A percentile compares a stretch with the other conserved stretches of the same genome.
phyloP scores from a whole-genome alignment of 441 rosid genomes.

The Gossypium gossypioides region DNA sequence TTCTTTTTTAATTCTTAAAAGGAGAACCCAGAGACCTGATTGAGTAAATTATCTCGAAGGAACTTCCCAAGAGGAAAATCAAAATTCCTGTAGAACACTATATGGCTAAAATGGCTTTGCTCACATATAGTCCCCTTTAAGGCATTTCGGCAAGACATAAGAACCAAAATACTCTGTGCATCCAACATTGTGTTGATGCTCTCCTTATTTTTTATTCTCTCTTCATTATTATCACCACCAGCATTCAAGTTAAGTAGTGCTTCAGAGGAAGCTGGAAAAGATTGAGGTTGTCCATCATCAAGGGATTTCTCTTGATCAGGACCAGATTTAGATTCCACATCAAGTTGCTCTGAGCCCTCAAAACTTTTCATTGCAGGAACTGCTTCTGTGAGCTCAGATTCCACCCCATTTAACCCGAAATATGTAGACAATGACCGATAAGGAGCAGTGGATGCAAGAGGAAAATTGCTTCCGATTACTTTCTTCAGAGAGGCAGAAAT shows the following conservation, averaged over 20 bases:
- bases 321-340: conserved; percentile 28
- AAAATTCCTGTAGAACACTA: conserved; percentile 73
- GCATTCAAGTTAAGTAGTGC: conserved; percentile 21
- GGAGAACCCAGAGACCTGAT: conserved; percentile 53
- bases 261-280: conserved; percentile 27
- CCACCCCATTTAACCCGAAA: conserved; percentile 42
- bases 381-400: conserved; percentile 24
- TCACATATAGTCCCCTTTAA: conserved; percentile 62
- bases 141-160: conserved; percentile 71
- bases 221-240: conserved; percentile 28
- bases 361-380: conserved; percentile 30
- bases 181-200: conserved; percentile 39
- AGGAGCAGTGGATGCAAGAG: conserved; percentile 34
- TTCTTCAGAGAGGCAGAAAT: conserved; percentile 64
- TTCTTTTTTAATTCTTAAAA: not conserved
- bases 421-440: conserved; percentile 45
- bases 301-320: conserved; percentile 30
- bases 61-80: conserved; percentile 85
- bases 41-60: conserved; percentile 68
- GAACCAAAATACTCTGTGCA: conserved; percentile 79
- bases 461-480: conserved; percentile 39
- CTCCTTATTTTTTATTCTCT: conserved; percentile 29
- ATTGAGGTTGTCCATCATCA: conserved; percentile 26
- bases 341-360: conserved; percentile 24
- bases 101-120: conserved; percentile 91